Conservation (phyloP, 192 early-diverging fungal species). For the Coemansia sp. region DNA sequence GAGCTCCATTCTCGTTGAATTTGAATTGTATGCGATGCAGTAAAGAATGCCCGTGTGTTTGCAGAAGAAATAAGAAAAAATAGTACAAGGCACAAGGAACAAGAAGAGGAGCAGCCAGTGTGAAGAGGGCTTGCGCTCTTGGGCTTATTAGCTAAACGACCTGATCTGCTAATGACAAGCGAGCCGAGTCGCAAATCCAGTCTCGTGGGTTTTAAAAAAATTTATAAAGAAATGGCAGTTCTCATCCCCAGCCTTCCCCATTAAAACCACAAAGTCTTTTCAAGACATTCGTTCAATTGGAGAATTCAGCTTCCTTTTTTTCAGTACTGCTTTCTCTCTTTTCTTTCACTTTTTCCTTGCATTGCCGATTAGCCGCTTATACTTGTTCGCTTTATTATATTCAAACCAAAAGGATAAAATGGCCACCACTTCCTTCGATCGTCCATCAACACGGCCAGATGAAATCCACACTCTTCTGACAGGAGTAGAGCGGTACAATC, state of each 20-base stretch:
- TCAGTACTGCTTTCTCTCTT: conserved; percentile 3
- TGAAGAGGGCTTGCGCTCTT: too few relatives aligned
- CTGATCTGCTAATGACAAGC: neutral
- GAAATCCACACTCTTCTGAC: conserved; percentile 75
- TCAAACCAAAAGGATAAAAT: conserved; percentile 10
- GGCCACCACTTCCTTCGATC: conserved; percentile 33
- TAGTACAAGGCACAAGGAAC: neutral
- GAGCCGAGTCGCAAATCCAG: conserved; percentile 8
- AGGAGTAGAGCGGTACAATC: conserved; percentile 90
- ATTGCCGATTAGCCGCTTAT: neutral
- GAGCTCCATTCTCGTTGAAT: neutral
- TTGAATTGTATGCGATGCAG: neutral
- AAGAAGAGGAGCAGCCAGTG: neutral
- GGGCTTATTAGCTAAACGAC: neutral
- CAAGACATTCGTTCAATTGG: neutral
- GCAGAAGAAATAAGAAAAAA: neutral
- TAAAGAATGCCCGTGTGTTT: neutral
- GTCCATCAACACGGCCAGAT: conserved; percentile 61
- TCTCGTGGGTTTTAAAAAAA: neutral
- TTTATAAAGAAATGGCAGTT: too few relatives aligned
- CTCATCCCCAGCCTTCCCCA: too few relatives aligned
- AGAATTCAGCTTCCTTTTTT: neutral
- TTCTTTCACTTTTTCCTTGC: neutral
- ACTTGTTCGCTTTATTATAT: neutral
- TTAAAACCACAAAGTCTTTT: neutral